A percentile compares a stretch with the other conserved stretches of the same genome.
Evolutionary conservation across 345 rosid species (phyloP).

Genomic region (Populus ilicifolia): DNA sequence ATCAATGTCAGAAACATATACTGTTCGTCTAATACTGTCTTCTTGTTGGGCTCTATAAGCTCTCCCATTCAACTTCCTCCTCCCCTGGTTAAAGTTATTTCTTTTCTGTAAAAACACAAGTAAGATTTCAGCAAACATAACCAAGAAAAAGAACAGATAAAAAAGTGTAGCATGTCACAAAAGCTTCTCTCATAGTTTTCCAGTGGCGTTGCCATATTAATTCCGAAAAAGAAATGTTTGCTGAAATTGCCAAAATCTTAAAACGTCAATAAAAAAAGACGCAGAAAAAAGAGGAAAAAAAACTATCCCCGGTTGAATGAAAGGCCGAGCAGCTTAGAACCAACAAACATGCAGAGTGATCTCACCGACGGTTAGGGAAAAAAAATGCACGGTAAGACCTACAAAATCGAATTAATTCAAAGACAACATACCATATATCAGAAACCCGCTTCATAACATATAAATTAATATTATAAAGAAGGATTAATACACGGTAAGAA

Average conservation of each 20-base stretch:
- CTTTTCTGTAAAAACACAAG: constrained; percentile 45
- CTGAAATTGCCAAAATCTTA: not conserved
- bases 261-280: not conserved
- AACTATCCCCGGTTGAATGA: not conserved
- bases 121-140: not conserved
- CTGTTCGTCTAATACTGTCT: constrained; percentile 58
- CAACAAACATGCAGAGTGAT: not conserved
- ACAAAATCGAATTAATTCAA: not conserved
- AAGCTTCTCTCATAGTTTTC: not conserved
- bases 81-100: constrained; percentile 53
- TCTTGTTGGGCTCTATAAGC: constrained; percentile 58
- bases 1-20: constrained; percentile 62
- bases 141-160: not conserved
- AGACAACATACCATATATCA: not conserved
- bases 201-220: not conserved
- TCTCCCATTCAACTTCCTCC: constrained; percentile 58
- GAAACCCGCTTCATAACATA: not conserved
- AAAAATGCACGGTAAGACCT: not conserved
- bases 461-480: not conserved
- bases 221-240: not conserved
- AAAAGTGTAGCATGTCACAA: not conserved
- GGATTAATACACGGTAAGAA: not conserved
- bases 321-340: not conserved
- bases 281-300: not conserved
- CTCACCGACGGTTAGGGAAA: not conserved